Base-by-base conservation (phyloP, 1,284 basidiomycete species). In the Rhodotorula sp. region DNA sequence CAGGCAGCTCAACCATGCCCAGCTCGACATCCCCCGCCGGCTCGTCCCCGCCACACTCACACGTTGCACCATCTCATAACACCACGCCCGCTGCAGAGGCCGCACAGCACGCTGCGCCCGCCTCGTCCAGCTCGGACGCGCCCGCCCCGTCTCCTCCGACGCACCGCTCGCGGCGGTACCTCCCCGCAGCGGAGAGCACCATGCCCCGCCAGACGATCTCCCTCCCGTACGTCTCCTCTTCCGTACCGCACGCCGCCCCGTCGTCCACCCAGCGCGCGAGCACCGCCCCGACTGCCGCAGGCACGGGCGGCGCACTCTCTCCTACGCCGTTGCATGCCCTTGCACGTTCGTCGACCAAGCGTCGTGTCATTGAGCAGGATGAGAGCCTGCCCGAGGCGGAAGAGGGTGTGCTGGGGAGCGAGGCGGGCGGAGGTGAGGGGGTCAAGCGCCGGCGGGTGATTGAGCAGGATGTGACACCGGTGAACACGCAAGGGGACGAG, bases 371-470 rank as follows among this genome's bases (percentile, higher is more conserved):
- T 27, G 61, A 63, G 55, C 54, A 64, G 63, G 44, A 50, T 46
- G 59, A 61, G 8, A 57, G 41, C 34, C 44, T 41, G 46, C 34
- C 59, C 22, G 29, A 58, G 46, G 25, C 19, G 1, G 54, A 36
- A 51, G 9, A 27, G 25, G 63, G 22, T 15, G 12, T 7, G 37
- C 7, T 8, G 19, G 29, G 13, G 5, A 29, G 10, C n/a, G 50
- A 32, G 37, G 32, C 27, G 50, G 32, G 22, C 50, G 36, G 22
- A 32, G 17, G 34, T 15, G 37, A 25, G 50, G 37, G 29, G 21
- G 36, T 21, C 29, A 66, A 55, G 41, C 59, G 59, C 21, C 50
- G 65, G n/a, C 44, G 65, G 51, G 25, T 50, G 59, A 66, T 66
- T 36, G 51, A 61, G 65, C 65, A 66, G 29, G 59, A 61, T 27